Conservation (phyloP, 352 stramenopile species). For the Globisporangium acanthophoron region DNA sequence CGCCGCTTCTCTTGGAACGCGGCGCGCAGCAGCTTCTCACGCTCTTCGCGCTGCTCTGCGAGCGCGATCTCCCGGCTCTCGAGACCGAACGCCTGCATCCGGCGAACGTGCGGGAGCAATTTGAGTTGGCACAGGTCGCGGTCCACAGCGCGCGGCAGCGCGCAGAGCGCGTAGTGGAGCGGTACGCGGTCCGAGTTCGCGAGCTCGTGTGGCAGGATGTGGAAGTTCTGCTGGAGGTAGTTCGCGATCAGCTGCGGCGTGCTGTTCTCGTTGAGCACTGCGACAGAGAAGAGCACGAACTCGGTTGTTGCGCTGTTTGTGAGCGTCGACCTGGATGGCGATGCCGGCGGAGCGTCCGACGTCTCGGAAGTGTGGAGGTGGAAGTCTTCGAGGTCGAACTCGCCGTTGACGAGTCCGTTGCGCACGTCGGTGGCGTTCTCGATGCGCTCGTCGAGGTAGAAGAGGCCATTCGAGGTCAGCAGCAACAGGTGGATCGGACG, state of each 20-base stretch:
- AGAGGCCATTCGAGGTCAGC: conserved; percentile 56
- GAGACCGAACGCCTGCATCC: conserved; percentile 44
- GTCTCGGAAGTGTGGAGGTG: conserved; percentile 26
- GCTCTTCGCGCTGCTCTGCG: conserved; percentile 41
- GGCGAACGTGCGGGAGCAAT: conserved; percentile 48
- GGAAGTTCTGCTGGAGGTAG: conserved; percentile 74
- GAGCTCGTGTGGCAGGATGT: conserved; percentile 26
- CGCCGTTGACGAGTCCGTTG: conserved; percentile 58
- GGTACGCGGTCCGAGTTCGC: conserved; percentile 19
- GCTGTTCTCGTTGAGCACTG: conserved; percentile 44
- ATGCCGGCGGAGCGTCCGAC: neutral
- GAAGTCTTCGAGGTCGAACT: conserved; percentile 68
- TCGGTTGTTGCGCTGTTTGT: conserved; percentile 12
- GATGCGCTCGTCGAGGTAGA: conserved; percentile 64
- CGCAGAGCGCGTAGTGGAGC: conserved; percentile 16
- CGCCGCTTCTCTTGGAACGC: conserved; percentile 53
- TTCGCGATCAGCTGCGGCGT: conserved; percentile 57
- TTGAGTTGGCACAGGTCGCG: conserved; percentile 48
- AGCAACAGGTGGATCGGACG: conserved; percentile 62
- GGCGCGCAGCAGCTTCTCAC: conserved; percentile 37
- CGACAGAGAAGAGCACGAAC: conserved; percentile 68
- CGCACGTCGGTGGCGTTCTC: conserved; percentile 52
- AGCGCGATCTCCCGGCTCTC: conserved; percentile 34
- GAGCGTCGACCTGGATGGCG: neutral
- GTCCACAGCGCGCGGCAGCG: conserved; percentile 30